Evolutionary conservation across 441 rosid species (phyloP).

Genomic region (Populus hybrid): DNA sequence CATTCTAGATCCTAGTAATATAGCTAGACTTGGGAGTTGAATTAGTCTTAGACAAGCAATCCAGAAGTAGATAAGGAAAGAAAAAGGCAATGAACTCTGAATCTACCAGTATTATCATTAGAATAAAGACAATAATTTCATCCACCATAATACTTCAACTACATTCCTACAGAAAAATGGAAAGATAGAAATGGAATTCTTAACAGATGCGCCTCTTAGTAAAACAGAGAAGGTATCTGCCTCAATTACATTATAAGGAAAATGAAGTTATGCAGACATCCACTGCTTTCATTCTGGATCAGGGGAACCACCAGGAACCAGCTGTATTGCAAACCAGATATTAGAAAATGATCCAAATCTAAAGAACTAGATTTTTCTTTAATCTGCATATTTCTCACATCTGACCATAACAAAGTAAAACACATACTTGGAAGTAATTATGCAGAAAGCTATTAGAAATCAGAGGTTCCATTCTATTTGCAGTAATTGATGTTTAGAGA

Average conservation of each 20-base stretch:
- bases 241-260: conserved; percentile 8
- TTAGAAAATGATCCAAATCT: background rate
- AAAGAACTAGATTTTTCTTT: background rate
- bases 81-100: background rate
- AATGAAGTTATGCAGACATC: conserved; percentile 5
- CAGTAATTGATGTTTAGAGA: background rate
- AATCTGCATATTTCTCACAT: background rate
- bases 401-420: background rate
- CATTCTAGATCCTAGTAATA: background rate
- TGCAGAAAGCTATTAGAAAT: background rate
- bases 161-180: background rate
- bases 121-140: background rate
- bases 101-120: background rate
- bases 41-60: background rate
- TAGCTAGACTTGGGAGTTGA: background rate
- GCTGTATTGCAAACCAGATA: conserved; percentile 40
- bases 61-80: background rate
- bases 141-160: conserved; percentile 2
- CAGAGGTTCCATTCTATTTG: background rate
- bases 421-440: background rate
- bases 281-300: conserved; percentile 52
- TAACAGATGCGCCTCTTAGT: background rate
- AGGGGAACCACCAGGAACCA: conserved; percentile 91
- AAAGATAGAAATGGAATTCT: background rate
- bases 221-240: background rate